Conservation (phyloP, 75 land plant genomes). For the Adiantum capillusveneris region DNA sequence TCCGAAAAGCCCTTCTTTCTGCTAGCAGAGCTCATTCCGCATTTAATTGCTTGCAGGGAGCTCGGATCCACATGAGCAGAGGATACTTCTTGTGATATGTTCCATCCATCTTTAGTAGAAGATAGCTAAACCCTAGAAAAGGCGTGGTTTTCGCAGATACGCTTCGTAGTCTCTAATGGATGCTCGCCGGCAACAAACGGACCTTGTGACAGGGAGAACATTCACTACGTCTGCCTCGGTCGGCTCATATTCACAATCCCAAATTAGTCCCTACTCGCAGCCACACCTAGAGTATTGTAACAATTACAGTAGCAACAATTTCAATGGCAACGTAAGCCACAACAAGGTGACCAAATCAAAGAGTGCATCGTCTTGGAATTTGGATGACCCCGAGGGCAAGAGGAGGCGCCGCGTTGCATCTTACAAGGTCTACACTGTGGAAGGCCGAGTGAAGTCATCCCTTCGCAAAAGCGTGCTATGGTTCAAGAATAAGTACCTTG, state of each 20-base stretch:
- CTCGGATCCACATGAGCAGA: no score
- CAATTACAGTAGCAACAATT: not conserved
- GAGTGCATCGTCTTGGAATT: conserved; percentile 6
- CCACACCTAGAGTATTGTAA: not conserved
- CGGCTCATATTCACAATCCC: not conserved
- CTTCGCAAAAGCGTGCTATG: conserved; percentile 64
- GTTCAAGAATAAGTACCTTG: conserved; percentile 63
- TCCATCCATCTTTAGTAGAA: no score
- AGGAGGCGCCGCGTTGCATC: conserved; percentile 77
- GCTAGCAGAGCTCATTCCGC: no score
- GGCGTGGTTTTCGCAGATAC: no score
- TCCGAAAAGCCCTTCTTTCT: no score
- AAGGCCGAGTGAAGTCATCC: conserved; percentile 64
- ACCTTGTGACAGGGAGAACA: conserved; percentile 2
- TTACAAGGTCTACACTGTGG: conserved; percentile 66
- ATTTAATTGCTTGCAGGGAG: no score
- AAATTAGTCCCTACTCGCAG: not conserved
- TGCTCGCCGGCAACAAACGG: not conserved
- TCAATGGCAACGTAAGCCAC: not conserved
- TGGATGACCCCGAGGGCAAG: conserved; percentile 69
- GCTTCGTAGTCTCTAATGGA: not conserved
- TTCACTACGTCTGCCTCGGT: not conserved
- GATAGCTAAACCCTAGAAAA: no score
- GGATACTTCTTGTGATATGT: no score
- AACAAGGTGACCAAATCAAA: no score